Conservation (phyloP, 331 rosid species). For the Saraca asoca region DNA sequence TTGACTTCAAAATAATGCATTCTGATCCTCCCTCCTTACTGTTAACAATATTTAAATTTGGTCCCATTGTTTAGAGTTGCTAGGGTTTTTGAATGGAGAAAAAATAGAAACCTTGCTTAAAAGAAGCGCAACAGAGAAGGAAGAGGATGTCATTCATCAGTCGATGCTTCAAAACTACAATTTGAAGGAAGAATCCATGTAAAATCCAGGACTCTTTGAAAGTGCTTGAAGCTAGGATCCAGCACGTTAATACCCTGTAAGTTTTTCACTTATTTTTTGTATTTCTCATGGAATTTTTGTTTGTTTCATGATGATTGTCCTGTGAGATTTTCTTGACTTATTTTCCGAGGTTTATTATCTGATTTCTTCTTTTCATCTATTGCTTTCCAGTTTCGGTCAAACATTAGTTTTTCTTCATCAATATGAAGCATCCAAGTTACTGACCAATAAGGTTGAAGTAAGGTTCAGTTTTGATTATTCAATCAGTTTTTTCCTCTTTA, state of each 20-base stretch:
- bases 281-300: neutral
- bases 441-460: neutral
- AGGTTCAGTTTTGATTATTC: slow-evolving; percentile 15
- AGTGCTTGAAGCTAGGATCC: slow-evolving; percentile 97
- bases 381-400: slow-evolving; percentile 33
- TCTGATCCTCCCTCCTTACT: too few relatives aligned
- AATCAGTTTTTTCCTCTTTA: slow-evolving; percentile 9
- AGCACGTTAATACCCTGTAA: slow-evolving; percentile 92
- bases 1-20: too few relatives aligned
- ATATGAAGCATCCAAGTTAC: slow-evolving; percentile 1
- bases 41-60: too few relatives aligned
- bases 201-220: slow-evolving; percentile 96
- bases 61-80: too few relatives aligned
- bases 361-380: neutral
- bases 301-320: neutral
- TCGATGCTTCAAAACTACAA: too few relatives aligned
- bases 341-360: slow-evolving; percentile 31
- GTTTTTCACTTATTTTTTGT: slow-evolving; percentile 29
- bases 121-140: too few relatives aligned
- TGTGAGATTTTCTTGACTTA: too few relatives aligned
- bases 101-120: too few relatives aligned
- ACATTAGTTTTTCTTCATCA: neutral
- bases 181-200: too few relatives aligned
- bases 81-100: too few relatives aligned
- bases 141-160: too few relatives aligned